Conservation (phyloP, 2,329 filamentous ascomycete species). For the Calonectria pseudoturangicola region DNA sequence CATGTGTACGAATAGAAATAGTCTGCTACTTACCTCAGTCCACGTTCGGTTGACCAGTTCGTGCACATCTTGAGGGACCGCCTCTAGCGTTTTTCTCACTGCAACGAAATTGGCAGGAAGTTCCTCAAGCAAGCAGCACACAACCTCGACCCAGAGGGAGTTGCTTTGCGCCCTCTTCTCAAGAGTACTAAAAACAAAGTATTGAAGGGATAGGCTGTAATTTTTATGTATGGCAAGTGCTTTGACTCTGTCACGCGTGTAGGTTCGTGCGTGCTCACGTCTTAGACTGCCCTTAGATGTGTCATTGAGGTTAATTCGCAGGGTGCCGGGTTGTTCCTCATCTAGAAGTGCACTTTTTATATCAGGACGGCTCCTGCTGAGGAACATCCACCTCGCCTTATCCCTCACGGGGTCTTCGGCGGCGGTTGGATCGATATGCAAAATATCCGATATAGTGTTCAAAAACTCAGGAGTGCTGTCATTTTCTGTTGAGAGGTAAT, state of each 20-base stretch:
- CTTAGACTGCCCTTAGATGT: slow-evolving; percentile 33
- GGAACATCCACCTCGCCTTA: slow-evolving; percentile 61
- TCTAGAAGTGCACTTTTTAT: slow-evolving; percentile 33
- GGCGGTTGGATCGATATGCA: slow-evolving; percentile 3
- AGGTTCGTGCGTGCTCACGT: slow-evolving; percentile 29
- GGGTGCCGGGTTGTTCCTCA: slow-evolving; percentile 7
- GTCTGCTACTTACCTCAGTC: slow-evolving; percentile 30
- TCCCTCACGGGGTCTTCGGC: slow-evolving; percentile 26
- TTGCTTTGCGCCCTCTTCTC: slow-evolving; percentile 37
- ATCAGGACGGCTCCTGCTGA: slow-evolving; percentile 55
- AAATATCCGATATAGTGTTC: slow-evolving; percentile 2
- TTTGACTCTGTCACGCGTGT: slow-evolving; percentile 28
- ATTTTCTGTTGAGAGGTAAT: slow-evolving; percentile 60
- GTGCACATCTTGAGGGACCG: slow-evolving; percentile 34
- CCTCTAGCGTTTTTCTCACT: slow-evolving; percentile 26
- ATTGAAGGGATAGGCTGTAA: slow-evolving; percentile 31
- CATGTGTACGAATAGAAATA: no score
- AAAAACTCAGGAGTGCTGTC: slow-evolving; percentile 26
- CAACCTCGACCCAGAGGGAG: slow-evolving; percentile 35
- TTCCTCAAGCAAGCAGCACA: slow-evolving; percentile 29
- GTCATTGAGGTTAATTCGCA: slow-evolving; percentile 39
- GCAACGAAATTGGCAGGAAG: slow-evolving; percentile 31
- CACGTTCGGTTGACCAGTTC: slow-evolving; percentile 34
- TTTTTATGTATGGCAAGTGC: slow-evolving; percentile 26
- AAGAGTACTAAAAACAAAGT: slow-evolving; percentile 34